Conservation (phyloP, 2,329 filamentous ascomycete genomes). For the Dactylellina parvicollis region DNA sequence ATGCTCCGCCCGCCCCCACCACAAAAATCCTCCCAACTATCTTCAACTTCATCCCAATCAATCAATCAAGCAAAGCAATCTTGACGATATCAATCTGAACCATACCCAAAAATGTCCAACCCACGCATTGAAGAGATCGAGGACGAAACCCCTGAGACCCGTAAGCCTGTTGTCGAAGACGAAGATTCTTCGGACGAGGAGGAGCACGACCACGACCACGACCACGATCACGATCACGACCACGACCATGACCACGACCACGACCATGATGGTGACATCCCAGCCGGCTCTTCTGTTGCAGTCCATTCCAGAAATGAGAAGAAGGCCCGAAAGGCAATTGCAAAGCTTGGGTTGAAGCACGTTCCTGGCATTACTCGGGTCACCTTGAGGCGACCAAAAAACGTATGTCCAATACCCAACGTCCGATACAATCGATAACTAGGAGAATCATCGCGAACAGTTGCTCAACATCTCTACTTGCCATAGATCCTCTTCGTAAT, state of each 20-base stretch:
- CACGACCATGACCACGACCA: conserved; percentile 65
- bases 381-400: conserved; percentile 97
- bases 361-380: conserved; percentile 97
- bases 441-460: neutral
- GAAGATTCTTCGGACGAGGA: conserved; percentile 63
- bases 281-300: conserved; percentile 85
- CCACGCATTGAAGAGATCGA: conserved; percentile 97
- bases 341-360: conserved; percentile 96
- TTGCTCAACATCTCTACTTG: neutral
- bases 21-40: conserved; percentile 27
- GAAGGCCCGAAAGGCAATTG: conserved; percentile 99
- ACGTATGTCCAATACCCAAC: conserved; percentile 73
- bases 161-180: conserved; percentile 80
- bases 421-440: conserved; percentile 10
- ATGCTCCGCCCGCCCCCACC: conserved; percentile 20
- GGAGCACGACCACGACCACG: conserved; percentile 67
- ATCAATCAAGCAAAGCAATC: conserved; percentile 2
- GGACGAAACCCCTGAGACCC: conserved; percentile 76
- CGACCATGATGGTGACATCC: conserved; percentile 72
- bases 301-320: conserved; percentile 99
- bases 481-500: conserved; percentile 96
- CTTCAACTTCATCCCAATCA: conserved; percentile 1
- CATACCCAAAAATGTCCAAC: conserved; percentile 81
- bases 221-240: conserved; percentile 62
- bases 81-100: neutral